Evolutionary conservation across 495 filamentous ascomycete genomes (phyloP).

Genomic region (Aspergillus bertholletiae): DNA sequence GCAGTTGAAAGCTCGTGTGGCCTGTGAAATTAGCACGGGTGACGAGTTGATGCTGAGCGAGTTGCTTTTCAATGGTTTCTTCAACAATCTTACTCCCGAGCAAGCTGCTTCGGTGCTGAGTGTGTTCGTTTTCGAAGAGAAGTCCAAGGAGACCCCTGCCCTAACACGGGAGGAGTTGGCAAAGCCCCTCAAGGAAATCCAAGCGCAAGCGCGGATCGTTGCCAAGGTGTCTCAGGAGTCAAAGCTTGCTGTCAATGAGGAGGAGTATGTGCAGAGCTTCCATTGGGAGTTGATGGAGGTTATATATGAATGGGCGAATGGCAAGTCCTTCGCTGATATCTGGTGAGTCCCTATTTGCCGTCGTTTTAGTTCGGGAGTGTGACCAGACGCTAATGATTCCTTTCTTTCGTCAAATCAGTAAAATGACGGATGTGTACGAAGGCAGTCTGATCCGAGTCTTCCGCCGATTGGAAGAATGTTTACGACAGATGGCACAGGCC

Average conservation of each 20-base stretch:
- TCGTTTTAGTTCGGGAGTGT: not conserved
- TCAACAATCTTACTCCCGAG: conserved; percentile 90
- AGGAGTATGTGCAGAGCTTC: conserved; percentile 83
- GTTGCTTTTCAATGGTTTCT: conserved; percentile 93
- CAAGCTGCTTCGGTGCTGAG: conserved; percentile 79
- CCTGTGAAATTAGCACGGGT: conserved; percentile 92
- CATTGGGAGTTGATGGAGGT: conserved; percentile 96
- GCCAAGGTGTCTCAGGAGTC: conserved; percentile 92
- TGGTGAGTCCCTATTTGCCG: conserved; percentile 59
- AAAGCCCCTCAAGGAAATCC: conserved; percentile 82
- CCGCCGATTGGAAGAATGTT: conserved; percentile 87
- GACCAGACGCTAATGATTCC: not conserved
- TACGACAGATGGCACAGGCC: conserved; percentile 97
- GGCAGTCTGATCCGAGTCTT: conserved; percentile 94
- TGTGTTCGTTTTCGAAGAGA: conserved; percentile 96
- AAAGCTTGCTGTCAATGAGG: conserved; percentile 85
- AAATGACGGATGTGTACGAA: conserved; percentile 98
- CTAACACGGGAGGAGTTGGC: conserved; percentile 72
- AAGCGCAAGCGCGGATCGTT: conserved; percentile 76
- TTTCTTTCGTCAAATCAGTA: conserved; percentile 49
- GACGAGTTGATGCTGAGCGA: conserved; percentile 91
- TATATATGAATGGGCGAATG: conserved; percentile 89
- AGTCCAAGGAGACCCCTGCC: conserved; percentile 63
- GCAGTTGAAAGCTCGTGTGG: conserved; percentile 90
- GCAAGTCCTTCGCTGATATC: conserved; percentile 87